A percentile compares a stretch with the other conserved stretches of the same genome.
Conservation (phyloP, 176 grass and related monocot species). For the Ananas comosus region DNA sequence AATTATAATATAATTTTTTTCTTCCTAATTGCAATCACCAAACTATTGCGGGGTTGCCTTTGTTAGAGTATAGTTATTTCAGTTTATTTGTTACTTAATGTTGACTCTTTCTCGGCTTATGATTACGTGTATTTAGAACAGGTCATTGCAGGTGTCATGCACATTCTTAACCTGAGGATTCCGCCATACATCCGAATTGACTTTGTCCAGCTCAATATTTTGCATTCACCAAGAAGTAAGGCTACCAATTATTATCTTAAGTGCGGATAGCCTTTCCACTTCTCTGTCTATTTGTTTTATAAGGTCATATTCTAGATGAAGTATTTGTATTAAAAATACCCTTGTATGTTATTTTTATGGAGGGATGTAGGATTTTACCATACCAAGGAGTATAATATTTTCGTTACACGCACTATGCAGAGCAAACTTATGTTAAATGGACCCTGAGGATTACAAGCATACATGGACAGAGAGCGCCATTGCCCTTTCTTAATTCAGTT, state of each 20-base stretch:
- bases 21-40: too few species aligned
- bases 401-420: conserved; percentile 27
- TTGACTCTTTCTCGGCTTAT: not conserved
- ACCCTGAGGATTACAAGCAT: conserved; percentile 65
- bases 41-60: not conserved
- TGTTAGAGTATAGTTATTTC: not conserved
- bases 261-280: conserved; percentile 4
- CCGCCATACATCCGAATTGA: conserved; percentile 85
- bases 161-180: conserved; percentile 52
- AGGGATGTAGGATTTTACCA: too few species aligned
- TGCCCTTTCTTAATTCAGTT: conserved; percentile 77
- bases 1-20: too few species aligned
- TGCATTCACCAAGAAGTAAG: conserved; percentile 74
- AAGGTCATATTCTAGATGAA: conserved; percentile 4
- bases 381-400: not conserved
- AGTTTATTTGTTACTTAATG: not conserved
- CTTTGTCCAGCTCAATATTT: conserved; percentile 61
- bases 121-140: conserved; percentile 23
- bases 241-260: conserved; percentile 7
- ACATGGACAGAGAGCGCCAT: conserved; percentile 72
- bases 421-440: conserved; percentile 76
- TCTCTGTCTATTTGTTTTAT: not conserved
- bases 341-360: too few species aligned
- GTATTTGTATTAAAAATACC: too few species aligned
- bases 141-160: conserved; percentile 72